A percentile compares a stretch with the other conserved stretches of the same genome.
Evolutionary conservation across 1,139 yeast species (phyloP).

Genomic region (Candida mesenterica): DNA sequence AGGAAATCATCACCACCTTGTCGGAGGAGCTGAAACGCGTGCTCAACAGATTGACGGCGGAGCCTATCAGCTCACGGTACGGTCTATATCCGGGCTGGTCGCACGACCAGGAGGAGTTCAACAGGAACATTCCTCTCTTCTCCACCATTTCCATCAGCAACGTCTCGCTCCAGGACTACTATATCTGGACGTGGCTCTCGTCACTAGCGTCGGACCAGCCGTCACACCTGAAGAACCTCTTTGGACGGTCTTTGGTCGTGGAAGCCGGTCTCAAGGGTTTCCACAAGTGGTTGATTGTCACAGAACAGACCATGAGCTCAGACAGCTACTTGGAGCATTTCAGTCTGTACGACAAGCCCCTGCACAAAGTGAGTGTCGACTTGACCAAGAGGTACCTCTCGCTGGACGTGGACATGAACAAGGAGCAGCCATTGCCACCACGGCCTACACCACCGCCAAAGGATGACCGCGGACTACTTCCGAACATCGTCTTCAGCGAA

Average conservation of each 20-base stretch:
- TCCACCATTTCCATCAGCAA: slow-evolving; percentile 57
- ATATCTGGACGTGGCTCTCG: slow-evolving; percentile 89
- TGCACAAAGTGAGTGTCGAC: neutral
- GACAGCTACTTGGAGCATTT: slow-evolving; percentile 38
- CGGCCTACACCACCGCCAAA: slow-evolving; percentile 34
- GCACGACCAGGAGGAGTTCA: slow-evolving; percentile 20
- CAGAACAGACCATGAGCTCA: slow-evolving; percentile 58
- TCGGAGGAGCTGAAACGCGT: slow-evolving; percentile 75
- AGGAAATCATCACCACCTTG: slow-evolving; percentile 59
- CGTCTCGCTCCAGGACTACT: slow-evolving; percentile 79
- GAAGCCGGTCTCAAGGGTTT: slow-evolving; percentile 74
- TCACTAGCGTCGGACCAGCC: slow-evolving; percentile 77
- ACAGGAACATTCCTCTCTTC: slow-evolving; percentile 35
- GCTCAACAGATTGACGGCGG: slow-evolving; percentile 53
- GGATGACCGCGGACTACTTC: slow-evolving; percentile 12
- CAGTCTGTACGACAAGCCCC: slow-evolving; percentile 8
- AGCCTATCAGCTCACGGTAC: slow-evolving; percentile 41
- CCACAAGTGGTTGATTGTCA: slow-evolving; percentile 80
- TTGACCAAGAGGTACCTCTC: neutral
- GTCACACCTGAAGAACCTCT: slow-evolving; percentile 57
- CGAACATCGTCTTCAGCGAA: slow-evolving; percentile 14
- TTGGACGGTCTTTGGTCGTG: slow-evolving; percentile 78
- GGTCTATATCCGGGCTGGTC: slow-evolving; percentile 48
- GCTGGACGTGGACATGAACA: slow-evolving; percentile 3
- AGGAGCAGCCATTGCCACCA: slow-evolving; percentile 9